phyloP scores from a whole-genome alignment of 441 rosid species.

The Croton setiger region DNA sequence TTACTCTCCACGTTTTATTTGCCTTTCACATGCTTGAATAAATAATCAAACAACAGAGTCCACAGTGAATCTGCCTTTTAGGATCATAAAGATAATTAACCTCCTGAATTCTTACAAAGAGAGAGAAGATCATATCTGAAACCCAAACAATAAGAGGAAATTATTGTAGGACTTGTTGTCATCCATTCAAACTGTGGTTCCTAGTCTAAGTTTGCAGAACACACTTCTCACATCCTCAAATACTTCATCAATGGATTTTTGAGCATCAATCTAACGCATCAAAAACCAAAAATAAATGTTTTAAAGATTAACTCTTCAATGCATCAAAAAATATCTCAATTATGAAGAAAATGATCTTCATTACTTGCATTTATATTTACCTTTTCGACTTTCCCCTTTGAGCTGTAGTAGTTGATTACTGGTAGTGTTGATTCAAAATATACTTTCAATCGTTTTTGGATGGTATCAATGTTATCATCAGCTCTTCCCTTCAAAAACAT shows the following conservation, averaged over 20 bases:
- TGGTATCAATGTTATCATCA: constrained; percentile 53
- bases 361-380: constrained; percentile 19
- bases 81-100: no score
- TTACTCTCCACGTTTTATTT: no score
- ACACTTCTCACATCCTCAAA: constrained; percentile 27
- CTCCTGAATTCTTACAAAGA: no score
- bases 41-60: no score
- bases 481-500: constrained; percentile 39
- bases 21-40: no score
- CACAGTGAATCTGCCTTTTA: no score
- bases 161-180: no score
- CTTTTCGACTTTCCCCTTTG: constrained; percentile 48
- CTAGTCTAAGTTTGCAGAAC: constrained; percentile 19
- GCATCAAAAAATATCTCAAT: background rate
- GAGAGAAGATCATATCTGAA: no score
- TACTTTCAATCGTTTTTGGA: constrained; percentile 47
- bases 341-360: background rate
- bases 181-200: background rate
- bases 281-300: background rate
- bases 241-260: constrained; percentile 41
- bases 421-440: constrained; percentile 46
- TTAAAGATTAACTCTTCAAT: background rate
- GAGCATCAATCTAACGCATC: constrained; percentile 37
- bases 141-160: no score
- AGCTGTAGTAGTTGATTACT: constrained; percentile 38